A percentile compares a stretch with the other conserved stretches of the same genome.
These are phyloP conservation scores for Phytophthora multivora DNA, from an alignment of 352 stramenopile genomes.

Conservation along the genomic window DNA sequence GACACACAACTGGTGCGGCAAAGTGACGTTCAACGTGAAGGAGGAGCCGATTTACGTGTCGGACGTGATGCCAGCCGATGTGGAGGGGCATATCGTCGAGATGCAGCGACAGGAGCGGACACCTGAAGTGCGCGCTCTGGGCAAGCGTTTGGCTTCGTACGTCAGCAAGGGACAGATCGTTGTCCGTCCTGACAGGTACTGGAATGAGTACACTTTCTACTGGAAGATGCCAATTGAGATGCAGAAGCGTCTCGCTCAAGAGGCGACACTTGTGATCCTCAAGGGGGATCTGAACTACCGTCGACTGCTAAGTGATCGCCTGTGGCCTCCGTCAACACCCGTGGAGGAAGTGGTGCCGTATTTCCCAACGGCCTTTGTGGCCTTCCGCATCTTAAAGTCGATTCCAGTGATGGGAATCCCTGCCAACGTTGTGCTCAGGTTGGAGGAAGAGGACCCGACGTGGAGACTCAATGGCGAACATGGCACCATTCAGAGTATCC, in stretches of 20 bases:
- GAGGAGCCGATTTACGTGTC: constrained; percentile 78
- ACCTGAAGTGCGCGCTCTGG: constrained; percentile 44
- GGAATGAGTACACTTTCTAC: constrained; percentile 74
- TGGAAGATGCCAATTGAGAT: constrained; percentile 57
- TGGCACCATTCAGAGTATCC: constrained; percentile 65
- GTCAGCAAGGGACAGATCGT: constrained; percentile 30
- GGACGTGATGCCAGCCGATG: constrained; percentile 60
- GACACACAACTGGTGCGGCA: constrained; percentile 52
- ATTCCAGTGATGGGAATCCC: constrained; percentile 61
- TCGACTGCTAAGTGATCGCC: constrained; percentile 91
- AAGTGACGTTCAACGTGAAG: constrained; percentile 73
- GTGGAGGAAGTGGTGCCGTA: constrained; percentile 85
- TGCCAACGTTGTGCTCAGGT: constrained; percentile 30
- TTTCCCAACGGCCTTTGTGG: constrained; percentile 65
- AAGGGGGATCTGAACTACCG: constrained; percentile 98
- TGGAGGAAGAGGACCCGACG: constrained; percentile 51
- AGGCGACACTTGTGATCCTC: constrained; percentile 91
- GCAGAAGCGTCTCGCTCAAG: constrained; percentile 22
- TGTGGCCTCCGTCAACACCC: constrained; percentile 85
- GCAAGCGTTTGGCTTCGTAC: constrained; percentile 42
- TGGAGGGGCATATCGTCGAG: constrained; percentile 54
- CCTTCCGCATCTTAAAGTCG: constrained; percentile 73
- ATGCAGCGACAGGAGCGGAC: constrained; percentile 43
- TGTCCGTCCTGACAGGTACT: constrained; percentile 44
- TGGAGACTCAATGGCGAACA: constrained; percentile 69